A percentile compares a stretch with the other conserved stretches of the same genome.
phyloP scores from a whole-genome alignment of 2,329 filamentous ascomycete species.

The Pyrenophora teres region DNA sequence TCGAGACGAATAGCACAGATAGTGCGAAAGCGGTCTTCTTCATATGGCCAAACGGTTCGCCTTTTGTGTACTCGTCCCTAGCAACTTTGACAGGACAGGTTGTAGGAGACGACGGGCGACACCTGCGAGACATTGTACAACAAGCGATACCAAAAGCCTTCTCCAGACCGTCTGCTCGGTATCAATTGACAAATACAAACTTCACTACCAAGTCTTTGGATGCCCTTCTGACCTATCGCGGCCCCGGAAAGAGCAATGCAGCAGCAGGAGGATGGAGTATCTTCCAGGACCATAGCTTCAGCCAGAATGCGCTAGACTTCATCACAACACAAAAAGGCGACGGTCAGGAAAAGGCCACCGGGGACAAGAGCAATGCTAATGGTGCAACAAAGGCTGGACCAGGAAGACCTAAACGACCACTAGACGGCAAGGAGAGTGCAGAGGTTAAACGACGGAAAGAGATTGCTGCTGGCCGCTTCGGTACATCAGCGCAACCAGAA shows the following conservation, averaged over 20 bases:
- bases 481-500: constrained; percentile 51
- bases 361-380: constrained; percentile 20
- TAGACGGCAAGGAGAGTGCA: constrained; percentile 34
- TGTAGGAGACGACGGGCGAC: constrained; percentile 50
- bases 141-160: constrained; percentile 83
- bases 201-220: constrained; percentile 73
- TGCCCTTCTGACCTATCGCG: constrained; percentile 70
- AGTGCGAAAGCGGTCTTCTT: constrained; percentile 75
- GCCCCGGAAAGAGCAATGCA: constrained; percentile 70
- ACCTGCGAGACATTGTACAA: constrained; percentile 71
- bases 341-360: constrained; percentile 18
- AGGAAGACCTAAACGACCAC: constrained; percentile 34
- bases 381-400: constrained; percentile 27
- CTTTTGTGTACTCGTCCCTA: constrained; percentile 70
- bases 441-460: constrained; percentile 62
- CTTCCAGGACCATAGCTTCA: constrained; percentile 68
- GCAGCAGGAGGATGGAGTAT: constrained; percentile 80
- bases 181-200: constrained; percentile 68
- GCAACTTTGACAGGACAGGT: constrained; percentile 47
- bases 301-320: constrained; percentile 57
- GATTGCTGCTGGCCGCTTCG: constrained; percentile 72
- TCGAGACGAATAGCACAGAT: constrained; percentile 53
- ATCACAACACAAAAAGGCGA: constrained; percentile 37
- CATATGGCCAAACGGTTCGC: constrained; percentile 80
- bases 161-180: constrained; percentile 73